Evolutionary conservation across 306 rosid genomes (phyloP).

Genomic region (Quillaja saponaria): DNA sequence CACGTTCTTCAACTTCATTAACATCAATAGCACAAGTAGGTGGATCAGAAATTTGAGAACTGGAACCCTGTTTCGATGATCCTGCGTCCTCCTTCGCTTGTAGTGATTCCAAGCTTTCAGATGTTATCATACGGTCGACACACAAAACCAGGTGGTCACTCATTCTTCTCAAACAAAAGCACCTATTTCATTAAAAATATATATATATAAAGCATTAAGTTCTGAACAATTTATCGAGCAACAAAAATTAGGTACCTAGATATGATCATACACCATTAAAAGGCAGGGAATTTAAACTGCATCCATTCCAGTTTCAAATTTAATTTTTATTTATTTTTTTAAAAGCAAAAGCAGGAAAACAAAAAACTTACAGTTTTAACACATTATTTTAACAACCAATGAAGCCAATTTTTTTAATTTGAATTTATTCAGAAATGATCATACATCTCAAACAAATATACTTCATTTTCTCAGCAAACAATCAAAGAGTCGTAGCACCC

Average conservation of each 20-base stretch:
- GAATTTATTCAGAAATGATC: too few relatives aligned
- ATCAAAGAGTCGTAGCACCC: too few relatives aligned
- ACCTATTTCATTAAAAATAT: conserved; percentile 13
- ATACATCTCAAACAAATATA: too few relatives aligned
- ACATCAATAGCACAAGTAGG: conserved; percentile 32
- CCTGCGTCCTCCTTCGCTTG: conserved; percentile 33
- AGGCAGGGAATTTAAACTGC: neutral
- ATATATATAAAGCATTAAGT: neutral
- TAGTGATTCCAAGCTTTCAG: conserved; percentile 31
- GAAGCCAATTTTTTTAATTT: too few relatives aligned
- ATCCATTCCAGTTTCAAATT: neutral
- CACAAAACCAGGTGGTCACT: conserved; percentile 47
- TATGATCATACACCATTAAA: too few relatives aligned
- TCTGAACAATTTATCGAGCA: neutral
- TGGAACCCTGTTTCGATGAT: conserved; percentile 32
- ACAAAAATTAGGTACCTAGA: neutral
- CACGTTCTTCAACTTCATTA: conserved; percentile 35
- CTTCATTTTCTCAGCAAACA: too few relatives aligned
- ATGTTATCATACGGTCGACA: conserved; percentile 36
- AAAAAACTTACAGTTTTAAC: too few relatives aligned
- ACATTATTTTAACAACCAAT: too few relatives aligned
- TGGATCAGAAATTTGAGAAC: conserved; percentile 30
- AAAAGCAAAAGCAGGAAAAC: neutral
- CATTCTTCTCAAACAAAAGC: conserved; percentile 38
- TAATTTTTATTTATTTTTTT: neutral